phyloP scores from a whole-genome alignment of 108 stramenopile species.

The Cylindrotheca closterium region DNA sequence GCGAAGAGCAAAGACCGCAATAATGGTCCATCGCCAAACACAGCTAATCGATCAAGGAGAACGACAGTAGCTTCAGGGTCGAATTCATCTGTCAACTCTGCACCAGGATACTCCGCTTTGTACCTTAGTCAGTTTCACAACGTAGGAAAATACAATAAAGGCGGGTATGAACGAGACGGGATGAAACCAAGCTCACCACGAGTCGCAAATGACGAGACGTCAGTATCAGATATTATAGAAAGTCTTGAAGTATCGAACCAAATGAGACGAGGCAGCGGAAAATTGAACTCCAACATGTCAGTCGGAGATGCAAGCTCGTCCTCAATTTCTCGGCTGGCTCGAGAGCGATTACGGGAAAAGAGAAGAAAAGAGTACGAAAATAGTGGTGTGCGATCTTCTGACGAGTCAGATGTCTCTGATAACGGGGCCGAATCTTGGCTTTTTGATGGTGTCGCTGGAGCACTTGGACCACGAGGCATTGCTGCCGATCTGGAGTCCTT shows the following conservation, averaged over 20 bases:
- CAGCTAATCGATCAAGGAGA: not conserved
- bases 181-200: not conserved
- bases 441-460: constrained; percentile 82
- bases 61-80: constrained; percentile 17
- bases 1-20: constrained; percentile 46
- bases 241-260: constrained; percentile 62
- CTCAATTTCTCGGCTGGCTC: constrained; percentile 41
- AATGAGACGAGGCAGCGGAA: constrained; percentile 31
- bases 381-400: constrained; percentile 5
- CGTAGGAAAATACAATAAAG: constrained; percentile 25
- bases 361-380: constrained; percentile 40
- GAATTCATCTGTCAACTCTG: constrained; percentile 70
- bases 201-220: constrained; percentile 29
- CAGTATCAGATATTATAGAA: constrained; percentile 82
- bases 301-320: constrained; percentile 25
- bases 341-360: constrained; percentile 46
- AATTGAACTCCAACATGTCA: constrained; percentile 12
- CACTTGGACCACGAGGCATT: constrained; percentile 75
- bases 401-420: constrained; percentile 34
- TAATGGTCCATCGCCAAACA: not conserved
- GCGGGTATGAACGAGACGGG: not conserved
- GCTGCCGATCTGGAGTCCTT: constrained; percentile 85
- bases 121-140: constrained; percentile 58
- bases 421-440: constrained; percentile 73
- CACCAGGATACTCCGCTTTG: constrained; percentile 64